Conservation (phyloP, 2,329 filamentous ascomycete species). For the Exophiala sp. region DNA sequence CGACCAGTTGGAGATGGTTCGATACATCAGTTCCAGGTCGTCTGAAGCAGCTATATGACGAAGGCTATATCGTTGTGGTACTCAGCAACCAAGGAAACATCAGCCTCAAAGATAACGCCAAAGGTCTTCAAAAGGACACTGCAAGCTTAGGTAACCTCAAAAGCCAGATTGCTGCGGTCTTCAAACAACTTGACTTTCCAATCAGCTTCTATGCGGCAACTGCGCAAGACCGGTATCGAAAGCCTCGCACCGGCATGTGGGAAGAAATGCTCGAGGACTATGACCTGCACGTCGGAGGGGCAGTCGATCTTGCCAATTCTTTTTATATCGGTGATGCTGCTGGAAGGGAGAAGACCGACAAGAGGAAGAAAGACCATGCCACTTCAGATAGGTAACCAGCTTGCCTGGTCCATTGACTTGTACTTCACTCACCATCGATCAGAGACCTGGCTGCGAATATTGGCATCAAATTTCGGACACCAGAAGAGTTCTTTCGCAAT, state of each 20-base stretch:
- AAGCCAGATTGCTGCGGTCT: slow-evolving; percentile 66
- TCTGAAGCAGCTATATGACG: slow-evolving; percentile 64
- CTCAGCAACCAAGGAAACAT: slow-evolving; percentile 88
- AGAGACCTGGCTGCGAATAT: slow-evolving; percentile 84
- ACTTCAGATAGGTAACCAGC: slow-evolving; percentile 54
- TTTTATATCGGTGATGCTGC: slow-evolving; percentile 89
- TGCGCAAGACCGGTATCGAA: slow-evolving; percentile 74
- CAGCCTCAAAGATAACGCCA: slow-evolving; percentile 69
- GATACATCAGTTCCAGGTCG: slow-evolving; percentile 64
- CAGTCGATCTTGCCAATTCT: slow-evolving; percentile 67
- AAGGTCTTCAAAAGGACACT: slow-evolving; percentile 63
- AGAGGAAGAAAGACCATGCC: slow-evolving; percentile 55
- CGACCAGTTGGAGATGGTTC: slow-evolving; percentile 95
- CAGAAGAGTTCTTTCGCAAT: slow-evolving; percentile 85
- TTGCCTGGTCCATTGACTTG: not conserved
- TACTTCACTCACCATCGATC: slow-evolving; percentile 10
- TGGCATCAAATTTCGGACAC: slow-evolving; percentile 75
- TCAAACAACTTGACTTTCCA: slow-evolving; percentile 71
- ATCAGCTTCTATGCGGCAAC: slow-evolving; percentile 83
- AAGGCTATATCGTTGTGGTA: slow-evolving; percentile 74
- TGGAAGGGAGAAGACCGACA: slow-evolving; percentile 45
- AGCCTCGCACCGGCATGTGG: slow-evolving; percentile 91
- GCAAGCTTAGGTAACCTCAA: slow-evolving; percentile 78
- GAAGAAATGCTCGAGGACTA: slow-evolving; percentile 61
- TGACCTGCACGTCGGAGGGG: slow-evolving; percentile 50